Evolutionary conservation across 805 yeast genomes (phyloP).

Genomic region (Myxozyma vanderwaltii): DNA sequence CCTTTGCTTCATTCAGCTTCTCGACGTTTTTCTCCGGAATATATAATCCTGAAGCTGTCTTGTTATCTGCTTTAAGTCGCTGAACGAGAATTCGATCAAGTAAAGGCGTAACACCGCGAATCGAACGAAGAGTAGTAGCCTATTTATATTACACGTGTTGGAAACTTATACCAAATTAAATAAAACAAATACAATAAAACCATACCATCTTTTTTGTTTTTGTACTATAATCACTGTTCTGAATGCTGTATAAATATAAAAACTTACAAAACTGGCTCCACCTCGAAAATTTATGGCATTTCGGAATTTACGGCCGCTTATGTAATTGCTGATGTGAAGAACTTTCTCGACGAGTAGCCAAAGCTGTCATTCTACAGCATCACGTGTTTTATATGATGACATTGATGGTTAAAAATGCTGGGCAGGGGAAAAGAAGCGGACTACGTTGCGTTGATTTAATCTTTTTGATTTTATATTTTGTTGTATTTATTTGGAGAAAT

Average conservation of each 20-base stretch:
- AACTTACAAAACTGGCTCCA: too few species aligned
- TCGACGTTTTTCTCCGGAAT: conserved; percentile 96
- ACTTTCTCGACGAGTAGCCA: conserved; percentile 13
- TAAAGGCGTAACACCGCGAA: conserved; percentile 85
- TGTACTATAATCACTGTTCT: neutral
- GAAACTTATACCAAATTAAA: too few species aligned
- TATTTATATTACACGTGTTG: too few species aligned
- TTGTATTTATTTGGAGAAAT: too few species aligned
- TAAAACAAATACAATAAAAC: too few species aligned
- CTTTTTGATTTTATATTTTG: too few species aligned
- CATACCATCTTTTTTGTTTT: too few species aligned
- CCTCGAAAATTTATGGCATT: conserved; percentile 3
- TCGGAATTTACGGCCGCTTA: neutral
- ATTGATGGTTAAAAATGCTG: neutral
- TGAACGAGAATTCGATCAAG: conserved; percentile 96
- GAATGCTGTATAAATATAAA: neutral
- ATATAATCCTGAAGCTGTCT: conserved; percentile 90
- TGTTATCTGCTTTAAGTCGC: conserved; percentile 85
- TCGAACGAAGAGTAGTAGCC: conserved; percentile 63
- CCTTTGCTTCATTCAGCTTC: conserved; percentile 89
- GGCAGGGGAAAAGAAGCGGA: neutral
- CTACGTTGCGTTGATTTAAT: too few species aligned
- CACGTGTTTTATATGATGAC: neutral
- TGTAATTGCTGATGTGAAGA: conserved; percentile 12
- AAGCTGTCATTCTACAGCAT: neutral